These are phyloP conservation scores for Angophora floribunda DNA, from an alignment of 345 rosid species.

Conservation along the genomic window DNA sequence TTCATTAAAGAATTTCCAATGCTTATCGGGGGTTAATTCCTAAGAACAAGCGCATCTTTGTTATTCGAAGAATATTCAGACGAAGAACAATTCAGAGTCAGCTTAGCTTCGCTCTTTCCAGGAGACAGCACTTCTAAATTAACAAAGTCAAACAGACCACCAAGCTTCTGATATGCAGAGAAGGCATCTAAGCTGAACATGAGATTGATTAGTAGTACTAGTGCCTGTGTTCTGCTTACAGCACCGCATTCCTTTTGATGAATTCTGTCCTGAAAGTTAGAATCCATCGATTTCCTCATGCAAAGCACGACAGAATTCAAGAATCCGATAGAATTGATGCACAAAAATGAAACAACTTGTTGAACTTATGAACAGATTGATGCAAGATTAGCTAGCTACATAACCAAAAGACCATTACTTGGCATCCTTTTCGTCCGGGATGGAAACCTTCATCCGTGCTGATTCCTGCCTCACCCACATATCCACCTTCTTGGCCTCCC, in stretches of 20 bases:
- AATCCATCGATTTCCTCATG: background rate
- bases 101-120: background rate
- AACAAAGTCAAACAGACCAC: background rate
- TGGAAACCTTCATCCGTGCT: background rate
- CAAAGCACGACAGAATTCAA: background rate
- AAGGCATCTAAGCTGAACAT: background rate
- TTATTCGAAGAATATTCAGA: background rate
- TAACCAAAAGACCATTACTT: background rate
- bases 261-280: background rate
- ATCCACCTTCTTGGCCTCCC: constrained; percentile 12
- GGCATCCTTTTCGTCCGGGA: background rate
- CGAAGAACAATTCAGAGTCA: background rate
- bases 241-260: background rate
- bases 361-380: background rate
- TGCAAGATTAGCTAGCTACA: background rate
- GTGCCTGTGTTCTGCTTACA: background rate
- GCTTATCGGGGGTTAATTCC: background rate
- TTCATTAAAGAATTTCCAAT: background rate
- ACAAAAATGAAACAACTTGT: background rate
- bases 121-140: background rate
- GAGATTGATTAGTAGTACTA: background rate
- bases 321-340: background rate
- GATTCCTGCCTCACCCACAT: constrained; percentile 13
- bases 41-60: background rate
- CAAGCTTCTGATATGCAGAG: background rate